Base-by-base conservation (phyloP, 164 flowering plant species). In the Amborella trichopoda region DNA sequence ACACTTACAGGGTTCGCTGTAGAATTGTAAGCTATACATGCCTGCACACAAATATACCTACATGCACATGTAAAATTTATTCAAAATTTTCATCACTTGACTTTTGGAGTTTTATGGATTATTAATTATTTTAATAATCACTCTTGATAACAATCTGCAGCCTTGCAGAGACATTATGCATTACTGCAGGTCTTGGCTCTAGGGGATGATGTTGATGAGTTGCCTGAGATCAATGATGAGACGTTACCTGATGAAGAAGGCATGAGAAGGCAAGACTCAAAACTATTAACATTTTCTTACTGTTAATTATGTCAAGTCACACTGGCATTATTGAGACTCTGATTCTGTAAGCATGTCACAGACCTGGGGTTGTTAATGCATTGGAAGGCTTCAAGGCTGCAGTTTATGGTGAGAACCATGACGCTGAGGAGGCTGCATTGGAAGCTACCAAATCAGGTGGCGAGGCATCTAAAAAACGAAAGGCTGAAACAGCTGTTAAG, bases 201-300 rank as follows among this genome's bases (percentile, higher is more conserved):
- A 47, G 99, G 77, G 30, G 99, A 93, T 67, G 41, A 37, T 37
- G 41, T n/a, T 5, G 88, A 84, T 64, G 96, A 83, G 48, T 60
- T 93, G 61, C 99, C 96, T 22, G 89, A 93, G 28, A 50, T 64
- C 19, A 73, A 61, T 14, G 96, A 93, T 55, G 95, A 88, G 71
- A 93, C 99, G 28, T 46, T 75, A 41, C 99, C 96, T n/a, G 95
- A 93, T 67, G 95, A 84, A 56, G 85, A 79, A 72, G 96, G 99
- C 64, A 58, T 93, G 91, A 58, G 88, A 43, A 75, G 94, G 99
- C 87, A 66, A 26, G 41, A 14, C n/a, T n/a, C n/a, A n/a, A n/a
- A n/a, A n/a, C n/a, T n/a, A n/a, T n/a, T n/a, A n/a, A n/a, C n/a
- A n/a, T n/a, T n/a, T n/a, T n/a, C n/a, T n/a, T n/a, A n/a, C n/a